Evolutionary conservation across 148 eudicot genomes (phyloP).

Genomic region (Selenicereus undatus): DNA sequence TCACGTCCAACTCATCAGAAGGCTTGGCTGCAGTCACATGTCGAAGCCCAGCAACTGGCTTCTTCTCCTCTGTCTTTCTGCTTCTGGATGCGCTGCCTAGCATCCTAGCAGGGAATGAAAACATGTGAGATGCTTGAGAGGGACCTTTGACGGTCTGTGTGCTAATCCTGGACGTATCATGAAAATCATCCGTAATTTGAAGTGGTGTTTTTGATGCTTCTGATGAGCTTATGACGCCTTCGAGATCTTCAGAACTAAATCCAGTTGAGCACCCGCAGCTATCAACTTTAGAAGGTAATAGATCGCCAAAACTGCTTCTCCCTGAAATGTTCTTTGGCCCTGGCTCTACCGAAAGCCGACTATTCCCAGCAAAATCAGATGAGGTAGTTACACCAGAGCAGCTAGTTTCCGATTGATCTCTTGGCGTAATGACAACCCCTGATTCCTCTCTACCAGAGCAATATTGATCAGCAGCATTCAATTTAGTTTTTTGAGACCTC

Average conservation of each 20-base stretch:
- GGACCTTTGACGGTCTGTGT: conserved; percentile 21
- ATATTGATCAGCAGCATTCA: conserved; percentile 24
- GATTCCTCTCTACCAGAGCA: conserved; percentile 25
- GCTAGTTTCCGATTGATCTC: conserved; percentile 25
- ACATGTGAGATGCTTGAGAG: conserved; percentile 20
- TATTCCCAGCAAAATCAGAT: conserved; percentile 21
- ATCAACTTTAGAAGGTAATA: conserved; percentile 25
- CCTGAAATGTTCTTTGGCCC: conserved; percentile 25
- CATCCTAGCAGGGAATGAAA: conserved; percentile 26
- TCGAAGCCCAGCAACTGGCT: conserved; percentile 25
- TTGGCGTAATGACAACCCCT: conserved; percentile 28
- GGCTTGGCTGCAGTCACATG: conserved; percentile 25
- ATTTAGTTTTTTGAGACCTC: conserved; percentile 25
- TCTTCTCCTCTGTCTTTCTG: conserved; percentile 35
- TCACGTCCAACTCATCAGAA: conserved; percentile 27
- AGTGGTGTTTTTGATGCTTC: conserved; percentile 8
- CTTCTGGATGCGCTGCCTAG: conserved; percentile 34
- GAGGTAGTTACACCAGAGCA: conserved; percentile 23
- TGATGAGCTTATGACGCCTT: conserved; percentile 19
- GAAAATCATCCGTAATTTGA: conserved; percentile 20
- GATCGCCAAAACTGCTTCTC: conserved; percentile 18
- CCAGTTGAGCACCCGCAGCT: conserved; percentile 8
- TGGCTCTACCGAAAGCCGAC: conserved; percentile 22
- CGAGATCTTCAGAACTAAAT: conserved; percentile 23
- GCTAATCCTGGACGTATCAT: conserved; percentile 31